Conservation (phyloP, 176 grass and related monocot genomes). For the Bonia amplexicaulis region DNA sequence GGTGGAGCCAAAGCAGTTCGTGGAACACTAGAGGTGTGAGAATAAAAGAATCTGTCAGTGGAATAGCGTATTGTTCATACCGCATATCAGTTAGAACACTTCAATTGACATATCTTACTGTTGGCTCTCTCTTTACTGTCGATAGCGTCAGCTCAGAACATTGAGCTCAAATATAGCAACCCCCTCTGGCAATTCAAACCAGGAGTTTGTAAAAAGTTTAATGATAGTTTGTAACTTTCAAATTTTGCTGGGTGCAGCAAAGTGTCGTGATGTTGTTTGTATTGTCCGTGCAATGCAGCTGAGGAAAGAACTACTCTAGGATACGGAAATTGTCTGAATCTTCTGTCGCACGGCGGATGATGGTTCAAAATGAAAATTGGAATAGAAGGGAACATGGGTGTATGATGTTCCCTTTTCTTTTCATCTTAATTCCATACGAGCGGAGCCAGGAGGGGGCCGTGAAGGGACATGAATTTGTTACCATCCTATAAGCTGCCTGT, state of each 20-base stretch:
- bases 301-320: neutral
- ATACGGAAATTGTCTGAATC: neutral
- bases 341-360: too few species aligned
- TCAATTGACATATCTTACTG: neutral
- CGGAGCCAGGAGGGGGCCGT: neutral
- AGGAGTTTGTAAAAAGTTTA: neutral
- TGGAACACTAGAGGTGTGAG: constrained; percentile 29
- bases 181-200: neutral
- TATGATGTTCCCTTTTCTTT: too few species aligned
- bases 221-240: neutral
- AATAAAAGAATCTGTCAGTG: neutral
- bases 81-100: neutral
- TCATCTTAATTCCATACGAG: neutral
- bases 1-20: constrained; percentile 30
- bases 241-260: neutral
- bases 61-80: neutral
- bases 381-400: too few species aligned
- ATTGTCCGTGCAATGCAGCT: neutral
- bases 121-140: neutral
- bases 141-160: neutral
- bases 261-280: neutral
- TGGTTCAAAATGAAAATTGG: too few species aligned
- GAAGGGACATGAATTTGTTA: neutral
- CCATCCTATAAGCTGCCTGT: too few species aligned
- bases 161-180: neutral